phyloP scores from a whole-genome alignment of 805 yeast genomes.

The Metschnikowia chrysomelidarum region DNA sequence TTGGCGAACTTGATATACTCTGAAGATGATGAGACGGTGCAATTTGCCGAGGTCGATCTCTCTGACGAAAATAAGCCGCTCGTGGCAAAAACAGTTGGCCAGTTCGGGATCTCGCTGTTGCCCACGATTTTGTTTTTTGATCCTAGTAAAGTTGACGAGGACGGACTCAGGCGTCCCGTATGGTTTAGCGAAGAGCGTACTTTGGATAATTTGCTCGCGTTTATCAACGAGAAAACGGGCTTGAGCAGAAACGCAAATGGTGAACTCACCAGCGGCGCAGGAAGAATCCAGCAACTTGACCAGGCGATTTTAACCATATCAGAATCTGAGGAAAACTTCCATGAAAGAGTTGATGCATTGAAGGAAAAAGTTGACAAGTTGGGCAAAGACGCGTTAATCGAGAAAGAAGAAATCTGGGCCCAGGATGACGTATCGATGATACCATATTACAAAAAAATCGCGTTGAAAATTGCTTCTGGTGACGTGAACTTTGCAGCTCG shows the following conservation, averaged over 20 bases:
- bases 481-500: slow-evolving; percentile 38
- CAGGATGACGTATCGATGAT: slow-evolving; percentile 23
- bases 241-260: slow-evolving; percentile 34
- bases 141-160: slow-evolving; percentile 21
- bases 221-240: slow-evolving; percentile 29
- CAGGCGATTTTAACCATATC: slow-evolving; percentile 5
- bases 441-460: slow-evolving; percentile 49
- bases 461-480: slow-evolving; percentile 45
- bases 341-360: slow-evolving; percentile 11
- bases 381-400: slow-evolving; percentile 15
- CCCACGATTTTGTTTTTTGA: slow-evolving; percentile 58
- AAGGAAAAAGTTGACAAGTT: slow-evolving; percentile 11
- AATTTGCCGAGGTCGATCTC: slow-evolving; percentile 34
- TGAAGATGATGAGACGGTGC: slow-evolving; percentile 38
- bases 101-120: slow-evolving; percentile 42
- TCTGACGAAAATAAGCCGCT: slow-evolving; percentile 10
- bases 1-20: slow-evolving; percentile 48
- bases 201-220: slow-evolving; percentile 22
- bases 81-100: slow-evolving; percentile 15
- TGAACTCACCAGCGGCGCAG: slow-evolving; percentile 30
- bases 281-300: slow-evolving; percentile 27
- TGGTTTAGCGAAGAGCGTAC: slow-evolving; percentile 26
- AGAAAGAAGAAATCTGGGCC: slow-evolving; percentile 13
- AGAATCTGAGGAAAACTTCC: slow-evolving; percentile 6
- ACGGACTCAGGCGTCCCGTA: slow-evolving; percentile 27